These are phyloP conservation scores for Diutina scorzettiae DNA, from an alignment of 1,139 yeast genomes.

Conservation along the genomic window DNA sequence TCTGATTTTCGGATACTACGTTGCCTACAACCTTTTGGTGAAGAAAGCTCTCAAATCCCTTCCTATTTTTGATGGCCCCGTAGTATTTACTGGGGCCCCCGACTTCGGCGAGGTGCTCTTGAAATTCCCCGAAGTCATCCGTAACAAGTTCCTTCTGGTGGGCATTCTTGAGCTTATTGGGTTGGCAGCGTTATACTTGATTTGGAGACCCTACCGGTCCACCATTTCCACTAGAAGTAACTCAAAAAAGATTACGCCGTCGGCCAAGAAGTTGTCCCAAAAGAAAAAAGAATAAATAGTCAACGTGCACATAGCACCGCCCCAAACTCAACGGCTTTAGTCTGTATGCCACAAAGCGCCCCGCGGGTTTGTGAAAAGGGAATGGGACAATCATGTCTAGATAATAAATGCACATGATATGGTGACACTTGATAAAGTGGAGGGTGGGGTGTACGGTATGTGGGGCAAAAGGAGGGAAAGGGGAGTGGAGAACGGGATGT, in stretches of 20 bases:
- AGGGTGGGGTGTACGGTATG: no score
- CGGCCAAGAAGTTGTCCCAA: background rate
- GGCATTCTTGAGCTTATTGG: background rate
- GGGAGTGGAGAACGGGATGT: no score
- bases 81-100: background rate
- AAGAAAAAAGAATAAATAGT: background rate
- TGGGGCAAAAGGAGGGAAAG: no score
- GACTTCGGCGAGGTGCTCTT: slow-evolving; percentile 2
- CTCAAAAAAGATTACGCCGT: background rate
- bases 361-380: no score
- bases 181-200: background rate
- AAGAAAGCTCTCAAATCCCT: background rate
- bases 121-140: background rate
- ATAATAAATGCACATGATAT: no score
- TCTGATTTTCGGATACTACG: background rate
- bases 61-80: background rate
- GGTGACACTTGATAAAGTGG: no score
- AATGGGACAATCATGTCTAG: no score
- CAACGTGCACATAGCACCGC: no score
- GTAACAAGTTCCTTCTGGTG: background rate
- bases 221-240: background rate
- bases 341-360: no score
- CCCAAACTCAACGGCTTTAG: no score
- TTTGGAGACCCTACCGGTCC: background rate
- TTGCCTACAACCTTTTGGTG: background rate